Evolutionary conservation across 2,329 filamentous ascomycete species (phyloP).

Genomic region (Pseudopithomyces chartarum): DNA sequence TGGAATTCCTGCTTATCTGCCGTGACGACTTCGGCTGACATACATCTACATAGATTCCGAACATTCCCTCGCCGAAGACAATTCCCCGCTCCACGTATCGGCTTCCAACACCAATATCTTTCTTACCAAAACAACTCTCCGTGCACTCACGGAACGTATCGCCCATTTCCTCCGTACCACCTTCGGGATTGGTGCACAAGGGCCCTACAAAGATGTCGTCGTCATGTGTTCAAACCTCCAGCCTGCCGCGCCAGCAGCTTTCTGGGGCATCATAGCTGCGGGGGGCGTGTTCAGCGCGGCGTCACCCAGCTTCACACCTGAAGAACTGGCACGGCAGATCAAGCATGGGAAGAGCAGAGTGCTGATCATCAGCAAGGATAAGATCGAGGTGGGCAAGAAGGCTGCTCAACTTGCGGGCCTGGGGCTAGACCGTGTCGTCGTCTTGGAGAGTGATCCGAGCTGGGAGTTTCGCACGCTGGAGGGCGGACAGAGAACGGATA

Average conservation of each 20-base stretch:
- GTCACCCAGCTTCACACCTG: slow-evolving; percentile 52
- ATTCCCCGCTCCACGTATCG: slow-evolving; percentile 60
- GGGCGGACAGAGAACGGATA: slow-evolving; percentile 24
- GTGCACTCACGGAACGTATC: slow-evolving; percentile 54
- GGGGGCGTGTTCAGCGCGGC: slow-evolving; percentile 63
- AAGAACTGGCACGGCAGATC: slow-evolving; percentile 55
- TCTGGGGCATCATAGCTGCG: slow-evolving; percentile 62
- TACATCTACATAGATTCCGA: slow-evolving; percentile 17
- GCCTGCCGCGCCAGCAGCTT: slow-evolving; percentile 55
- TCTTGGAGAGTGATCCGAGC: slow-evolving; percentile 45
- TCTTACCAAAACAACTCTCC: slow-evolving; percentile 58
- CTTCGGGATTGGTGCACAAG: slow-evolving; percentile 57
- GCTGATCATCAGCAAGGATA: slow-evolving; percentile 54
- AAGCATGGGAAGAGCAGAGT: slow-evolving; percentile 46
- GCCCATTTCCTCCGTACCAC: slow-evolving; percentile 58
- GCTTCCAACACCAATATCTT: slow-evolving; percentile 57
- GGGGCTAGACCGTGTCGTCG: slow-evolving; percentile 52
- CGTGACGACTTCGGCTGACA: neutral
- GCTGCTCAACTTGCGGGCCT: slow-evolving; percentile 56
- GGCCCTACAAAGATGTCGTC: slow-evolving; percentile 55
- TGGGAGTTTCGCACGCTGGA: slow-evolving; percentile 37
- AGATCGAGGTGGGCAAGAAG: slow-evolving; percentile 51
- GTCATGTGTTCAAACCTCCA: slow-evolving; percentile 61
- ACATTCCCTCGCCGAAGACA: slow-evolving; percentile 46
- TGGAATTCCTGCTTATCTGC: neutral